Evolutionary conservation across 2,329 filamentous ascomycete genomes (phyloP).

Genomic region (Botrytis hyacinthi): DNA sequence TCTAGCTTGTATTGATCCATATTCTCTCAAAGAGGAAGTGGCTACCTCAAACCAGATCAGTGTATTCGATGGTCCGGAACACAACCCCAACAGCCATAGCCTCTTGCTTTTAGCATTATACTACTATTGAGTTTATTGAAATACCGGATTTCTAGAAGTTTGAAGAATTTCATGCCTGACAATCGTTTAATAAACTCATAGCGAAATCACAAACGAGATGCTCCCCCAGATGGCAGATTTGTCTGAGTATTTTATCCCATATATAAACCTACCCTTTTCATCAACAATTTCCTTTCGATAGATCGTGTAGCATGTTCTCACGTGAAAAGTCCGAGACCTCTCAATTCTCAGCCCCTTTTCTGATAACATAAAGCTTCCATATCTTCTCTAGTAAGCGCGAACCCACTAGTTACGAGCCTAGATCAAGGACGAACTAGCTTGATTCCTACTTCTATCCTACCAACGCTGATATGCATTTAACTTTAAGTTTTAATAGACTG

Average conservation of each 20-base stretch:
- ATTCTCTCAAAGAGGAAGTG: background rate
- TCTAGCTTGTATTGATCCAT: background rate
- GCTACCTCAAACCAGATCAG: background rate
- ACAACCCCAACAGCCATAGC: background rate
- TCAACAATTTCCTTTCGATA: background rate
- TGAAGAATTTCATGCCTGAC: background rate
- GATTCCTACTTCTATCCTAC: background rate
- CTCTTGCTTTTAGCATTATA: background rate
- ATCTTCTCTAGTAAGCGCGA: background rate
- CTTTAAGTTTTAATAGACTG: background rate
- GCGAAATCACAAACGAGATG: background rate
- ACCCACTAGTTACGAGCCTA: background rate
- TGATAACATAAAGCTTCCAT: background rate
- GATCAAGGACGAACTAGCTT: background rate
- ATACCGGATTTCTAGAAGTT: background rate
- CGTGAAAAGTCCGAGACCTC: background rate
- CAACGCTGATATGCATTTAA: background rate
- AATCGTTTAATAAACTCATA: background rate
- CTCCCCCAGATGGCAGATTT: background rate
- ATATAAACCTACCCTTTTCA: background rate
- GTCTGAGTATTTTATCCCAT: background rate
- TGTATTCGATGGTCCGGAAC: background rate
- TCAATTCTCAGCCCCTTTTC: background rate
- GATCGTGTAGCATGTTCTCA: background rate
- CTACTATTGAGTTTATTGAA: background rate